A percentile compares a stretch with the other conserved stretches of the same genome.
phyloP scores from a whole-genome alignment of 352 stramenopile species.

The Phytophthora fragariaefolia region DNA sequence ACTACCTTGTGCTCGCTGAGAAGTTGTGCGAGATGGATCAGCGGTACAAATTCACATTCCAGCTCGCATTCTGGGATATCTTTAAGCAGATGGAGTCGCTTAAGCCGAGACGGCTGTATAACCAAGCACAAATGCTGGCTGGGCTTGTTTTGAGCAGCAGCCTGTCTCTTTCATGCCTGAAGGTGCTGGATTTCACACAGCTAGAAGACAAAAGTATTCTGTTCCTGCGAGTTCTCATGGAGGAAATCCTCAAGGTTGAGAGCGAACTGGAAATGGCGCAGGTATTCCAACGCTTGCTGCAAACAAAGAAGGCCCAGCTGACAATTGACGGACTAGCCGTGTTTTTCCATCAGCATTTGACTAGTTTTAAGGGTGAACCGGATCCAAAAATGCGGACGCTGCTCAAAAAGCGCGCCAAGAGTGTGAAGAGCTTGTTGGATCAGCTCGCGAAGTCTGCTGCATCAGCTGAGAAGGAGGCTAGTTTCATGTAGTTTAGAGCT shows the following conservation, averaged over 20 bases:
- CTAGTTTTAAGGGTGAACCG: slow-evolving; percentile 59
- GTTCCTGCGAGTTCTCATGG: slow-evolving; percentile 88
- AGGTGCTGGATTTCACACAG: slow-evolving; percentile 94
- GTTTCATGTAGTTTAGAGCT: slow-evolving; percentile 49
- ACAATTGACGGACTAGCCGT: slow-evolving; percentile 82
- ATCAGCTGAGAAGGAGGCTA: slow-evolving; percentile 48
- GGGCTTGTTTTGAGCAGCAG: slow-evolving; percentile 66
- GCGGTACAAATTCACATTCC: slow-evolving; percentile 96
- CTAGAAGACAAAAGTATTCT: slow-evolving; percentile 87
- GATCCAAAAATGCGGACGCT: slow-evolving; percentile 45
- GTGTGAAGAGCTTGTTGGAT: slow-evolving; percentile 71
- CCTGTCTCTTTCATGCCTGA: slow-evolving; percentile 88
- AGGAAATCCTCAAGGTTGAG: slow-evolving; percentile 75
- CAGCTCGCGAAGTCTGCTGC: slow-evolving; percentile 68
- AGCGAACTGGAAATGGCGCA: slow-evolving; percentile 70
- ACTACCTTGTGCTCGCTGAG: slow-evolving; percentile 93
- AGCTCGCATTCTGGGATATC: slow-evolving; percentile 97
- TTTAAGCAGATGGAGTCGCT: slow-evolving; percentile 94
- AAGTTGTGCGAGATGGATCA: slow-evolving; percentile 95
- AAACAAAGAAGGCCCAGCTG: slow-evolving; percentile 82
- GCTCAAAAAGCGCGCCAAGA: slow-evolving; percentile 72
- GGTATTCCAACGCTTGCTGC: slow-evolving; percentile 77
- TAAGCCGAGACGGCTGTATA: slow-evolving; percentile 88
- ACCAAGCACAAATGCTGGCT: slow-evolving; percentile 89
- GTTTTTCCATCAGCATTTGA: slow-evolving; percentile 83